These are phyloP conservation scores for Pulveroboletus sp. DNA, from an alignment of 1,284 basidiomycete species.

Conservation along the genomic window DNA sequence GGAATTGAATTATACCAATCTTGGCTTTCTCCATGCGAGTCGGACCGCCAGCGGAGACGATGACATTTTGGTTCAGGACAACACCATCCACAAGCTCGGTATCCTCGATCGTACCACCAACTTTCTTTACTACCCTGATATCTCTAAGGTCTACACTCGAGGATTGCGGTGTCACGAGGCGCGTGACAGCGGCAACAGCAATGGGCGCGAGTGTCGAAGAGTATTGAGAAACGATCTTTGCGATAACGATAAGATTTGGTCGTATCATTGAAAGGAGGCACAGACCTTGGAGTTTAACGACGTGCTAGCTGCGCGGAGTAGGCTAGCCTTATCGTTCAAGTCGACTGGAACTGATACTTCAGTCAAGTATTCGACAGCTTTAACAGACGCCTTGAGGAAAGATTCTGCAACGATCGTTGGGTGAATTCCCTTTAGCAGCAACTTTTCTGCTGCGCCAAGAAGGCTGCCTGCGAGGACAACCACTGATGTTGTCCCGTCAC, in stretches of 20 bases:
- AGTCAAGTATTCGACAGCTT: conserved; percentile 92
- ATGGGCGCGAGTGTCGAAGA: conserved; percentile 97
- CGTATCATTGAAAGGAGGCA: not conserved
- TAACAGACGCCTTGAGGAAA: conserved; percentile 90
- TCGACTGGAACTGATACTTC: conserved; percentile 95
- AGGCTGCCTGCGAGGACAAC: conserved; percentile 95
- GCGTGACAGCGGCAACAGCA: conserved; percentile 94
- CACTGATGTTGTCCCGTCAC: conserved; percentile 98
- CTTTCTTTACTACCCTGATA: conserved; percentile 96
- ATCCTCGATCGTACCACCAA: conserved; percentile 99
- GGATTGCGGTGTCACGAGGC: conserved; percentile 82
- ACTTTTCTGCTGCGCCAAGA: conserved; percentile 94
- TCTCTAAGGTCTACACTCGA: conserved; percentile 96
- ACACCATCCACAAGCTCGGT: conserved; percentile 97
- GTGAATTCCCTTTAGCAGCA: conserved; percentile 96
- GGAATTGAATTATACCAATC: conserved; percentile 98
- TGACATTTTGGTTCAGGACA: conserved; percentile 94
- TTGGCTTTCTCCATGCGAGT: conserved; percentile 98
- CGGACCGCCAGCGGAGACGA: conserved; percentile 89
- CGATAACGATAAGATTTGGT: conserved; percentile 12
- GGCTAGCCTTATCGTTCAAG: conserved; percentile 82
- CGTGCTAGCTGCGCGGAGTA: conserved; percentile 93
- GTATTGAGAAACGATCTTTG: conserved; percentile 97
- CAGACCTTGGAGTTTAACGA: conserved; percentile 93
- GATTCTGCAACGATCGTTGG: conserved; percentile 97